phyloP scores from a whole-genome alignment of 352 stramenopile species.

The Albugo laibachii region DNA sequence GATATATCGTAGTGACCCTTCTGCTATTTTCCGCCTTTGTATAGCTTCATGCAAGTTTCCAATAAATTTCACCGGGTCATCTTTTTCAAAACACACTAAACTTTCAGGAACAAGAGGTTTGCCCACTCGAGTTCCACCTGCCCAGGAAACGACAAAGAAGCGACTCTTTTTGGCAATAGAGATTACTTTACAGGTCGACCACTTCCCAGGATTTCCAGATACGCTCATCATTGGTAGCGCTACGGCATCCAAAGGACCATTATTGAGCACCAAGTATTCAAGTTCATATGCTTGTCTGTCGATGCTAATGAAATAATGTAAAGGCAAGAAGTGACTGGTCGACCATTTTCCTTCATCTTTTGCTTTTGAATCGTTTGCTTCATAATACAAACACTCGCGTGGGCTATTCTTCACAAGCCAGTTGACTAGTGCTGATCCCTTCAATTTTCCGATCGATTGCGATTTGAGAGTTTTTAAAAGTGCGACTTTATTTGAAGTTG shows the following conservation, averaged over 20 bases:
- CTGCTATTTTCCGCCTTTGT: constrained; percentile 28
- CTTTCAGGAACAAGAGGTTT: constrained; percentile 35
- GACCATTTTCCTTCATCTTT: too few species aligned
- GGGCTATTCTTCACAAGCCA: too few species aligned
- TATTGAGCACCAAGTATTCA: too few species aligned
- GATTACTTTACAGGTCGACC: constrained; percentile 59
- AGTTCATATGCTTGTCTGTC: too few species aligned
- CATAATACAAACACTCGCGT: too few species aligned
- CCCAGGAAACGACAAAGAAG: constrained; percentile 55
- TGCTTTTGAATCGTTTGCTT: too few species aligned
- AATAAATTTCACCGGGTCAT: constrained; percentile 25
- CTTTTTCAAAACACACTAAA: constrained; percentile 40
- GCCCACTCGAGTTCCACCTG: constrained; percentile 46
- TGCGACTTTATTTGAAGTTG: too few species aligned
- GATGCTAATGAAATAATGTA: too few species aligned
- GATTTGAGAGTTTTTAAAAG: too few species aligned
- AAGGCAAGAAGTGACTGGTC: too few species aligned
- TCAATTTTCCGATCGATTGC: too few species aligned
- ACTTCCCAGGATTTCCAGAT: constrained; percentile 32
- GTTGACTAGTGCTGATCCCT: too few species aligned
- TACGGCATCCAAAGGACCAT: constrained; percentile 11
- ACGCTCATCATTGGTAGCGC: constrained; percentile 36
- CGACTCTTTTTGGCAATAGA: constrained; percentile 23
- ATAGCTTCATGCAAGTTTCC: constrained; percentile 18
- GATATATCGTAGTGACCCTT: constrained; percentile 32